Percentiles rank a stretch among this genome's conserved stretches.
Conservation (phyloP, 169 alveolate genomes). For the Plasmodium malariae region DNA sequence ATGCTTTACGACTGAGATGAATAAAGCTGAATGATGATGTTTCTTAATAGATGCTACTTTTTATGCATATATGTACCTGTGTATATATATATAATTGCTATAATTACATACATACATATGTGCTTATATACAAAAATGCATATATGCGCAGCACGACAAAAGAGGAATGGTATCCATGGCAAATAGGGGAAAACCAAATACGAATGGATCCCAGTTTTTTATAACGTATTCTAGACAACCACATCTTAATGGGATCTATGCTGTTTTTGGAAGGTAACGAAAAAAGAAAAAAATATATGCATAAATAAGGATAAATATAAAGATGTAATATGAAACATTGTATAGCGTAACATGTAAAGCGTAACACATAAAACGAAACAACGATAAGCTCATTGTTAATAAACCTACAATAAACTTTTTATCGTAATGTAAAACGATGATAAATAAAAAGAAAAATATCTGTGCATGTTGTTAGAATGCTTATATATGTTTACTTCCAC, state of each 20-base stretch:
- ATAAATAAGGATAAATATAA: background rate
- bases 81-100: background rate
- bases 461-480: background rate
- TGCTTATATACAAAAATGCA: background rate
- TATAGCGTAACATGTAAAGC: background rate
- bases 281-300: slow-evolving; percentile 22
- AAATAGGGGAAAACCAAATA: slow-evolving; percentile 91
- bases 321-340: background rate
- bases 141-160: slow-evolving; percentile 87
- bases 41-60: too few relatives aligned
- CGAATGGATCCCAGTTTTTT: slow-evolving; percentile 95
- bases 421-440: background rate
- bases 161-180: slow-evolving; percentile 95
- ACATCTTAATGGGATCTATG: slow-evolving; percentile 92
- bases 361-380: background rate
- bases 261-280: slow-evolving; percentile 91
- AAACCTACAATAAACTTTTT: background rate
- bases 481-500: background rate
- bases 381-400: background rate
- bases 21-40: too few relatives aligned
- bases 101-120: background rate
- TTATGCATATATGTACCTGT: too few relatives aligned
- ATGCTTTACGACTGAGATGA: too few relatives aligned
- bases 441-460: background rate
- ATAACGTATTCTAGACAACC: slow-evolving; percentile 94